Evolutionary conservation across 2,329 filamentous ascomycete genomes (phyloP).

Genomic region (Fusarium sp.): DNA sequence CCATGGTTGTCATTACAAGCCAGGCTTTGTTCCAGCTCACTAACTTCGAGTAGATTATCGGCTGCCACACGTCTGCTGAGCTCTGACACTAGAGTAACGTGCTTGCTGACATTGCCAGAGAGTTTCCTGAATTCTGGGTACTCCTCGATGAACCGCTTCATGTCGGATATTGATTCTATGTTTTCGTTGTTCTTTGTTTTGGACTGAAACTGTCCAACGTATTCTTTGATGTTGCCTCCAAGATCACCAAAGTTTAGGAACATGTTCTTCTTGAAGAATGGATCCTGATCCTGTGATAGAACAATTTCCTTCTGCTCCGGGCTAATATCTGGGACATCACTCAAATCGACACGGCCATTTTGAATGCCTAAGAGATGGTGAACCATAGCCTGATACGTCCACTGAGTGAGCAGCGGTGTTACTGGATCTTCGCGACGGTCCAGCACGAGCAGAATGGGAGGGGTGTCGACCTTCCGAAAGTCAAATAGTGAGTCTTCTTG

Average conservation of each 20-base stretch:
- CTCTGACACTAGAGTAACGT: conserved; percentile 95
- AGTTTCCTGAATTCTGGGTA: conserved; percentile 98
- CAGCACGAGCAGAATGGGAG: conserved; percentile 89
- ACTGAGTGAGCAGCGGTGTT: conserved; percentile 93
- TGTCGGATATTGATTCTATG: conserved; percentile 96
- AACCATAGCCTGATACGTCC: conserved; percentile 99
- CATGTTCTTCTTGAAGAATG: conserved; percentile 99
- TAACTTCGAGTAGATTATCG: conserved; percentile 92
- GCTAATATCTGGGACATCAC: conserved; percentile 83
- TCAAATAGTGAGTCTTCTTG: conserved; percentile 98
- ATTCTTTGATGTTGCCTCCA: conserved; percentile 96
- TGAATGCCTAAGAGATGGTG: conserved; percentile 94
- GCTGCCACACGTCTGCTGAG: conserved; percentile 87
- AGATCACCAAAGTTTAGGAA: conserved; percentile 97
- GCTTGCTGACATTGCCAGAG: conserved; percentile 97
- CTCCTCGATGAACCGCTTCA: conserved; percentile 99
- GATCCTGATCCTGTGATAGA: conserved; percentile 94
- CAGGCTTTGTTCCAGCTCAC: conserved; percentile 94
- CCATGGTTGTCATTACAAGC: conserved; percentile 97
- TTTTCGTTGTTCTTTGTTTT: conserved; percentile 97
- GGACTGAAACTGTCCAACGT: conserved; percentile 97
- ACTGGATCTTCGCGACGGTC: conserved; percentile 95
- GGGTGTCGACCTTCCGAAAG: conserved; percentile 93
- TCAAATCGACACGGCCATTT: conserved; percentile 93
- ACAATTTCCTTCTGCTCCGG: conserved; percentile 95